phyloP scores from a whole-genome alignment of 163 green algal genomes.

The Scenedesmus sp. region DNA sequence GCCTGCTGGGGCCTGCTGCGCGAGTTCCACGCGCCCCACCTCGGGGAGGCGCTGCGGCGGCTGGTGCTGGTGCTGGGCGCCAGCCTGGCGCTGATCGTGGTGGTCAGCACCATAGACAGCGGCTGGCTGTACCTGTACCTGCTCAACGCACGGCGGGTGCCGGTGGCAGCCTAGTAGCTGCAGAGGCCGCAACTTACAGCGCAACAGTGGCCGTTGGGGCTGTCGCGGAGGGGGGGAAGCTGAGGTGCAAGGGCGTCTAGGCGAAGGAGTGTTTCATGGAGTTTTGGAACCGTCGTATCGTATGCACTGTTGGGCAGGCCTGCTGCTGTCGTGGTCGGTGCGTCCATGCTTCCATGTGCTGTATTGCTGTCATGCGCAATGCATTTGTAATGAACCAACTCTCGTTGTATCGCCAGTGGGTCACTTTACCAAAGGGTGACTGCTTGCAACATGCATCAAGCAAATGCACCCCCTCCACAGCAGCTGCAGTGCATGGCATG shows the following conservation, averaged over 20 bases:
- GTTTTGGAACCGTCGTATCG: too few species aligned
- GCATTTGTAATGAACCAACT: background rate
- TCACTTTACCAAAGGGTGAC: background rate
- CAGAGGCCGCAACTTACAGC: background rate
- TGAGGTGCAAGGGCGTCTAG: too few species aligned
- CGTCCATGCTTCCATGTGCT: too few species aligned
- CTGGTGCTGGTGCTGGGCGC: constrained; percentile 50
- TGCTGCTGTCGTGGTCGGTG: background rate
- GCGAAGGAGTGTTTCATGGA: too few species aligned
- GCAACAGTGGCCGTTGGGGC: background rate
- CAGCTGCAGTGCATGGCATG: too few species aligned
- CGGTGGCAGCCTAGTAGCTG: background rate
- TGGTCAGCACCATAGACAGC: constrained; percentile 52
- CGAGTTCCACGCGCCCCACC: constrained; percentile 27
- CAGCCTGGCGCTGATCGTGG: constrained; percentile 44
- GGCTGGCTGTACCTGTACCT: constrained; percentile 55
- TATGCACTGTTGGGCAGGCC: too few species aligned
- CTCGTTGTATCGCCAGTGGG: too few species aligned
- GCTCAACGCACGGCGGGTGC: constrained; percentile 21
- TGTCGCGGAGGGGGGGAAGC: too few species aligned
- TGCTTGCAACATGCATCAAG: background rate
- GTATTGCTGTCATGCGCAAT: background rate
- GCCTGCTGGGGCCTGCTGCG: constrained; percentile 41
- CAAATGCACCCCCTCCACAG: too few species aligned
- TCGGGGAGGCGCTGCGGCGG: constrained; percentile 28